Base-by-base conservation (phyloP, 352 stramenopile species). In the Pythium chondricola region DNA sequence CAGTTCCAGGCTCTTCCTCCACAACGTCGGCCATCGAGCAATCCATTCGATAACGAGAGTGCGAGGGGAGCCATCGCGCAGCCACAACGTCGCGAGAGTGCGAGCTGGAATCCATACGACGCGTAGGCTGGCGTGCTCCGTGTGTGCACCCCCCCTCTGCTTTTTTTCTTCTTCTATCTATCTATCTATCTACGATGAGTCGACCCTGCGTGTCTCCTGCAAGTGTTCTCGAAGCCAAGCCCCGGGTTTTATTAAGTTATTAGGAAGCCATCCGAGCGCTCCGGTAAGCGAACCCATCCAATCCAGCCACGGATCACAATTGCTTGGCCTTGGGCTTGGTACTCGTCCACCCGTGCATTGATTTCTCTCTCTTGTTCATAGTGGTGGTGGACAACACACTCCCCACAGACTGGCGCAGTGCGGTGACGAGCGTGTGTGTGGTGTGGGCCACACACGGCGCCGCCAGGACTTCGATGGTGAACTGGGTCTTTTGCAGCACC, bases 371-470 rank as follows among this genome's bases (percentile, higher is more conserved):
- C n/a, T n/a, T n/a, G n/a, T n/a, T n/a, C n/a, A n/a, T n/a, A n/a
- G n/a, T 40, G n/a, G 24, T 21, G 24, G 18, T 53, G 18, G 21
- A 37, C 27, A 61, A 25, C 4, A 26, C 25, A 6, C 31, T 37
- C 18, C 38, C 36, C 25, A 43, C 29, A 8, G 9, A 22, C 4
- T 52, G 40, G 14, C 54, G 54, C 11, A 29, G 21, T 2, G 37
- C 17, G 5, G 48, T 14, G 6, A 71, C 55, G 27, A 69, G 20
- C n/a, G 52, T 37, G 35, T 71, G 62, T 3, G 47, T 47, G 14
- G 62, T 63, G 48, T 66, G 56, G 27, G 67, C 65, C 30, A 75
- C 64, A 45, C 65, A 69, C n/a, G 62, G 62, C 3, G 62, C 62
- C 0, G 66, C 66, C 17, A 71, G 51, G 16, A 69, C 62, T 33